Evolutionary conservation across 768 basidiomycete species (phyloP), one percentile per base, ranked within the genome.

Genomic region (Coprinopsis cinerea): DNA sequence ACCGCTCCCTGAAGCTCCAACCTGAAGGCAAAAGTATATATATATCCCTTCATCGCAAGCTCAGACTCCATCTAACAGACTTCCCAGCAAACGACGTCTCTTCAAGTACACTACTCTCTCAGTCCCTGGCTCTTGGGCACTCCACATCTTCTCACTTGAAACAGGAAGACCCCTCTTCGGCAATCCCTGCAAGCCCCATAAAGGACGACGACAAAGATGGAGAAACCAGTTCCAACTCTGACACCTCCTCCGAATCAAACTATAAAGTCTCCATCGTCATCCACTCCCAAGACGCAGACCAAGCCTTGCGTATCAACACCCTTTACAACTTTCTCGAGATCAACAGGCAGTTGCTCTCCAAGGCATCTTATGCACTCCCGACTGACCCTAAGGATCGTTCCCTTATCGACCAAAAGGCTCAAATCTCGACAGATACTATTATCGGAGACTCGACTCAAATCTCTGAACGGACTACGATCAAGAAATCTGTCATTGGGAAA

Each of bases 401-500:
- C 2, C 71, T 88, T 39, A 88, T 94, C 44, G 88, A 93, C 59
- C 72, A 82, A 11, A 87, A 83, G 57, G 85, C 87, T 1, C 88
- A 89, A 57, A 88, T 93, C 52, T 93, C 92, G 1, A 64, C 74
- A 4, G 92, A 95, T 62, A 85, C 84, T 2, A 77, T 89, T 47
- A 74, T 96, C 17, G 93, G 88, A 1, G 80, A 81, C 40, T 92
- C 88, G 1, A 91, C 92, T 11, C 82, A 83, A 49, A 74, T 97
- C 3, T 82, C 81, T 1, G 93, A 94, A 60, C 79, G 81, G 43
- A 79, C 86, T 9, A 82, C 72, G 22, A 84, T 96, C 61, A 95
- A 92, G 62, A 82, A 81, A 58, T 83, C 81, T 1, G 73, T 89
- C 15, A 77, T 92, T 25, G 90, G 90, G 7, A 75, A 83, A 51